Evolutionary conservation across 495 filamentous ascomycete genomes (phyloP), one percentile per base, ranked within the genome.

Genomic region (Collariella sp.): DNA sequence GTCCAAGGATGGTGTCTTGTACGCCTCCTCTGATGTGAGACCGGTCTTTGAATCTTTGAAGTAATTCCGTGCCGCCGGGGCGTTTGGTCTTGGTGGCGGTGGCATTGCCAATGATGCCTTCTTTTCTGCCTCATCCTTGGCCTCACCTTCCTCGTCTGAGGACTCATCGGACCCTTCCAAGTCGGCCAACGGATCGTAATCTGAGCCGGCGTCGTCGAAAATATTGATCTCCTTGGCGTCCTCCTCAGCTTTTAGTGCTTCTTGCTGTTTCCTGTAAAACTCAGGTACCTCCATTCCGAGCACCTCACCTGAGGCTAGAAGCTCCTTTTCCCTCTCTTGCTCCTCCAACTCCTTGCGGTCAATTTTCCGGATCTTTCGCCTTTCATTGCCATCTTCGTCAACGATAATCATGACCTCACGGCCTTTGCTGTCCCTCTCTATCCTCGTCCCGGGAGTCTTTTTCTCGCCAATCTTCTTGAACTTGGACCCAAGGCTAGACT

Each of bases 171-270:
- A 68, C 7, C 79, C 80, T 18, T 78, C 77, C 22, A 94, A 61
- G 18, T 77, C 86, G 1, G 83, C 90, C 34, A 96, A 76, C 5
- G 93, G 94, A 67, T 98, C 79, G 65, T 95, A 98, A 60, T 93
- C 88, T 22, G 80, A 80, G 5, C 87, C 93, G 2, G 81, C 89
- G 31, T 86, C 93, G 44, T 85, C 88, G 63, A 98, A 98, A 20
- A 98, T 98, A 62, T 83, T 80, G 13, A 77, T 64, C 50, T 84
- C 81, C 22, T 77, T 78, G 49, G 87, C 83, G 9, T 76, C 77
- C 39, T 81, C 79, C 15, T 82, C 77, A 5, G 53, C 61, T 15
- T 67, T 26, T 16, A 59, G 45, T n/a, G 66, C 60, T 15, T 65
- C 70, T 19, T 64, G 58, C 35, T 65, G 64, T 36, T 70, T 70